phyloP scores from a whole-genome alignment of 108 stramenopile species.

The Cyclotella cryptica region DNA sequence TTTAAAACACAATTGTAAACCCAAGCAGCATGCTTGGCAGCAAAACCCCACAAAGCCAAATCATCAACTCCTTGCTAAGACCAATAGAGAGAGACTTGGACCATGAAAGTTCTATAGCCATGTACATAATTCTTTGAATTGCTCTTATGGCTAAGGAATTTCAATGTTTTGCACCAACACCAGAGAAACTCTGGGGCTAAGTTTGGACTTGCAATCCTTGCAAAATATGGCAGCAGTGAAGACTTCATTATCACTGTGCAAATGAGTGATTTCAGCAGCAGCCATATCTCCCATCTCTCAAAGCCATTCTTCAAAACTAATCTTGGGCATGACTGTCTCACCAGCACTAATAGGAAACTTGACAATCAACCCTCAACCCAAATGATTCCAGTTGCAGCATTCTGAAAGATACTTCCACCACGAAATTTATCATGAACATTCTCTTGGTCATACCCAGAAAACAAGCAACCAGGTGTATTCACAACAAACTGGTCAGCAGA shows the following conservation, averaged over 20 bases:
- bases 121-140: background rate
- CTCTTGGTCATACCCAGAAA: conserved; percentile 52
- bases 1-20: conserved; percentile 49
- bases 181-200: too few relatives aligned
- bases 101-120: conserved; percentile 49
- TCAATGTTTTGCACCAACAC: too few relatives aligned
- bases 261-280: too few relatives aligned
- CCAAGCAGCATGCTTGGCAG: too few relatives aligned
- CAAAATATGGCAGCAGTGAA: conserved; percentile 25
- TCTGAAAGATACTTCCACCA: conserved; percentile 60
- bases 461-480: too few relatives aligned
- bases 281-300: conserved; percentile 7
- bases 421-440: background rate
- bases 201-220: background rate
- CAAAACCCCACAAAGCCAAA: too few relatives aligned
- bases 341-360: conserved; percentile 33
- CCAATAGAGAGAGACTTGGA: too few relatives aligned
- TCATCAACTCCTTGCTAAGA: conserved; percentile 11
- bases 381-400: too few relatives aligned
- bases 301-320: too few relatives aligned
- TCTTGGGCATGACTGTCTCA: conserved; percentile 46
- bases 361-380: conserved; percentile 29
- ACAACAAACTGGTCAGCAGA: too few relatives aligned
- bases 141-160: too few relatives aligned
- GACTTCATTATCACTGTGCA: too few relatives aligned